phyloP scores from a whole-genome alignment of 164 flowering plant species.

The Kingdonia uniflora region DNA sequence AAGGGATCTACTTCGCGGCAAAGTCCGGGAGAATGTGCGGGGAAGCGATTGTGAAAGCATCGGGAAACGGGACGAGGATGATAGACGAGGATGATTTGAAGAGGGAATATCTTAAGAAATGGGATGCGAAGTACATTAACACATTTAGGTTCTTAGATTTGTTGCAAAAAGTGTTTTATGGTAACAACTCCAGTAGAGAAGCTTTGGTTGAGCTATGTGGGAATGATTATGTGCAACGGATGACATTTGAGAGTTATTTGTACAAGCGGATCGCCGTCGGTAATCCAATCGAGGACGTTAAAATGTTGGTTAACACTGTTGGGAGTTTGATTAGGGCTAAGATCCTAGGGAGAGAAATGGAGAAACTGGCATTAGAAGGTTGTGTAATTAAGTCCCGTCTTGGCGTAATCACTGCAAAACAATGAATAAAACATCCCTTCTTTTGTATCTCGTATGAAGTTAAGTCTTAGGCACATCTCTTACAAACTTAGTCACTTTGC shows the following conservation, averaged over 20 bases:
- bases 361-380: constrained; percentile 3
- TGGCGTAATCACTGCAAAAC: too few relatives aligned
- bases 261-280: constrained; percentile 34
- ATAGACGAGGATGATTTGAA: constrained; percentile 50
- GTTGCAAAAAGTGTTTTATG: constrained; percentile 67
- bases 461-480: too few relatives aligned
- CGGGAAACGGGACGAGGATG: constrained; percentile 53
- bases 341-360: constrained; percentile 16
- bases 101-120: constrained; percentile 45
- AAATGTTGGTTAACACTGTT: constrained; percentile 42
- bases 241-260: constrained; percentile 79
- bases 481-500: too few relatives aligned
- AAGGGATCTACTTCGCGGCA: constrained; percentile 79
- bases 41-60: constrained; percentile 58
- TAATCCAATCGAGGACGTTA: constrained; percentile 20
- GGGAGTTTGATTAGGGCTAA: constrained; percentile 47
- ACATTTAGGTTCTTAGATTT: constrained; percentile 61
- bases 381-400: not conserved
- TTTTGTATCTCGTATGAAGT: too few relatives aligned
- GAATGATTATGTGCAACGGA: constrained; percentile 61
- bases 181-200: constrained; percentile 54
- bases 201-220: constrained; percentile 83
- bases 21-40: constrained; percentile 77
- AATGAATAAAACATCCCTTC: too few relatives aligned
- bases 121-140: constrained; percentile 45